These are phyloP conservation scores for Solanum dulcamara DNA, from an alignment of 257 asterid species.

Conservation along the genomic window DNA sequence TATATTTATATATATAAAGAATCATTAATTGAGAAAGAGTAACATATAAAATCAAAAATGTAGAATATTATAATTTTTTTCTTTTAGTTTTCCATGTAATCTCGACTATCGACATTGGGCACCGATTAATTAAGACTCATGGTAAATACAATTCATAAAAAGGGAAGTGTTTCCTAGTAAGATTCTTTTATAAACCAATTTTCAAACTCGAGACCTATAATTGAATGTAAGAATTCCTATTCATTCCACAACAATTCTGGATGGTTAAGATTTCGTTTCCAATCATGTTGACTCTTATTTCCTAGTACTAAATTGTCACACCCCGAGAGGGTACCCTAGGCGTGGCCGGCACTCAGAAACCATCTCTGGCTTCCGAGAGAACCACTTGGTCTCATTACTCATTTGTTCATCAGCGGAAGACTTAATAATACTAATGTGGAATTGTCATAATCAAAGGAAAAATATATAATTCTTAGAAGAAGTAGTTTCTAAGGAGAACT, in stretches of 20 bases:
- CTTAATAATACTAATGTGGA: too few species aligned
- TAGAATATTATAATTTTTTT: not conserved
- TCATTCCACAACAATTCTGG: not conserved
- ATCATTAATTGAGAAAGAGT: not conserved
- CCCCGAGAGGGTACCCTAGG: too few species aligned
- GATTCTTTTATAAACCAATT: not conserved
- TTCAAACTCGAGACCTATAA: not conserved
- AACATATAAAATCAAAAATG: not conserved
- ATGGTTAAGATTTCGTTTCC: too few species aligned
- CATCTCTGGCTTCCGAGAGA: too few species aligned
- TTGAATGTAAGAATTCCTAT: not conserved
- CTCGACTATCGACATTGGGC: fast-evolving
- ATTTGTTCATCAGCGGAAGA: too few species aligned
- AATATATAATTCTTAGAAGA: too few species aligned
- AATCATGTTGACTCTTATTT: too few species aligned
- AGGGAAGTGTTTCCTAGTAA: not conserved
- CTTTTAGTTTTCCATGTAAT: not conserved
- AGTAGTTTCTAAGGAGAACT: too few species aligned
- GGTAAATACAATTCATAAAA: not conserved
- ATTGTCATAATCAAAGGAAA: too few species aligned
- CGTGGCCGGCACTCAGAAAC: too few species aligned
- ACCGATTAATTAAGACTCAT: fast-evolving
- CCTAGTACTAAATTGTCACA: not conserved
- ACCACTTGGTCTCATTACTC: too few species aligned
- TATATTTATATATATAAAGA: too few species aligned